Percentiles rank a stretch among this genome's conserved stretches.
Conservation (phyloP, 106 monocot species). For the Apostasia ramifera region DNA sequence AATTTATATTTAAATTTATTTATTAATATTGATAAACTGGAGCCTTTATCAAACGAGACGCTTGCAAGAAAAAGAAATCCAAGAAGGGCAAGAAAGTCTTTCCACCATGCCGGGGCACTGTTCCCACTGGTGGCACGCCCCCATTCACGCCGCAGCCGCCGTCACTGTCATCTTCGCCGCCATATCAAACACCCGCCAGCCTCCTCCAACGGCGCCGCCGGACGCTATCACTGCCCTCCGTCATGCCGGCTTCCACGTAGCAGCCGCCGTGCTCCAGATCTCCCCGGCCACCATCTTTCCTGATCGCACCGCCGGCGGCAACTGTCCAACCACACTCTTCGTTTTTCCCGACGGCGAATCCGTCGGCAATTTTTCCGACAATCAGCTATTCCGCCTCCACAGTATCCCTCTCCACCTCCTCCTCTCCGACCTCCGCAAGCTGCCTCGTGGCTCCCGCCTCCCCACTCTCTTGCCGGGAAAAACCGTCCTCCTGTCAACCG, state of each 20-base stretch:
- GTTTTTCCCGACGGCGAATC: not conserved
- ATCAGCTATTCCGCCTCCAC: not conserved
- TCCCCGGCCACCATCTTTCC: not conserved
- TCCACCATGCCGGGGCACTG: not conserved
- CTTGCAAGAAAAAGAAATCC: too few relatives aligned
- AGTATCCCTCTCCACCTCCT: not conserved
- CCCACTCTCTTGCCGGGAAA: not conserved
- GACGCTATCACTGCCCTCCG: not conserved
- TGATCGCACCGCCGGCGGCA: not conserved
- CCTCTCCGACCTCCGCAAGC: slow-evolving; percentile 1
- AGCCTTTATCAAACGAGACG: too few relatives aligned
- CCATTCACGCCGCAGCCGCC: not conserved
- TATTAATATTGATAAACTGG: too few relatives aligned
- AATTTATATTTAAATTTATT: too few relatives aligned
- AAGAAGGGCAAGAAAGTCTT: not conserved
- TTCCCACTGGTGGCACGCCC: not conserved
- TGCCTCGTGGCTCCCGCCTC: not conserved
- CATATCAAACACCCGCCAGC: not conserved
- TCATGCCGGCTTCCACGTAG: slow-evolving; percentile 2
- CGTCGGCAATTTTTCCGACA: not conserved
- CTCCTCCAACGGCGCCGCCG: not conserved
- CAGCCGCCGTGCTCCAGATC: slow-evolving; percentile 2
- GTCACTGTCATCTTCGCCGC: not conserved
- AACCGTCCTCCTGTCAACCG: not conserved
- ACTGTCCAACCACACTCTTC: slow-evolving; percentile 3